Evolutionary conservation across 2,329 filamentous ascomycete genomes (phyloP).

Genomic region (Cordyceps farinosa): DNA sequence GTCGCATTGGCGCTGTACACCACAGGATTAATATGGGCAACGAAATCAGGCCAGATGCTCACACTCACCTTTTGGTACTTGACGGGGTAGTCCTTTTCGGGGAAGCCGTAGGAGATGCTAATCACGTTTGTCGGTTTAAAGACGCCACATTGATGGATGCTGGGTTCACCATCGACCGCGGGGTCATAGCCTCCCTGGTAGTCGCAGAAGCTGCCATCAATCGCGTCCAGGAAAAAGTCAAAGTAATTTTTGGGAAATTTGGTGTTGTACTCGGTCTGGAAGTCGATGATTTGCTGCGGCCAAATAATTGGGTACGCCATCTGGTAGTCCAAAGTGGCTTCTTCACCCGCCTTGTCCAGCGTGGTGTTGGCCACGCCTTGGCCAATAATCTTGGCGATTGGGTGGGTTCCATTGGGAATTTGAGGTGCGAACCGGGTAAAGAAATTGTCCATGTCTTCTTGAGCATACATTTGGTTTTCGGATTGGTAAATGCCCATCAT

Average conservation of each 20-base stretch:
- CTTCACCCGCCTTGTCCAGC: constrained; percentile 28
- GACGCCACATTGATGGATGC: constrained; percentile 30
- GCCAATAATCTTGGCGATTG: constrained; percentile 31
- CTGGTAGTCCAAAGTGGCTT: constrained; percentile 47
- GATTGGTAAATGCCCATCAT: constrained; percentile 42
- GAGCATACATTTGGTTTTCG: constrained; percentile 38
- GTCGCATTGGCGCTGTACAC: constrained; percentile 35
- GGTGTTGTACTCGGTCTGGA: constrained; percentile 25
- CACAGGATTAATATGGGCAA: neutral
- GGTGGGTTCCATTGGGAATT: constrained; percentile 38
- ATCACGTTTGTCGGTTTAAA: constrained; percentile 29
- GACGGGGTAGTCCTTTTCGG: constrained; percentile 43
- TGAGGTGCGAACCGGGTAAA: constrained; percentile 31
- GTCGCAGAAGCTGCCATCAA: constrained; percentile 48
- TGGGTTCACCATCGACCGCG: constrained; percentile 45
- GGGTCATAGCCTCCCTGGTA: constrained; percentile 45
- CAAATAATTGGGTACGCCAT: constrained; percentile 47
- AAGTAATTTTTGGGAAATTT: neutral
- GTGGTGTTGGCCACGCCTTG: constrained; percentile 23
- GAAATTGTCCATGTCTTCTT: constrained; percentile 37
- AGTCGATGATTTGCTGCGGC: constrained; percentile 46
- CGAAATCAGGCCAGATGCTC: neutral
- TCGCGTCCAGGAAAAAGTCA: constrained; percentile 43
- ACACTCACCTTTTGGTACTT: constrained; percentile 36
- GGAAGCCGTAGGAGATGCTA: constrained; percentile 44